These are phyloP conservation scores for Geotrichum klebahnii DNA, from an alignment of 1,139 yeast genomes.

Conservation along the genomic window DNA sequence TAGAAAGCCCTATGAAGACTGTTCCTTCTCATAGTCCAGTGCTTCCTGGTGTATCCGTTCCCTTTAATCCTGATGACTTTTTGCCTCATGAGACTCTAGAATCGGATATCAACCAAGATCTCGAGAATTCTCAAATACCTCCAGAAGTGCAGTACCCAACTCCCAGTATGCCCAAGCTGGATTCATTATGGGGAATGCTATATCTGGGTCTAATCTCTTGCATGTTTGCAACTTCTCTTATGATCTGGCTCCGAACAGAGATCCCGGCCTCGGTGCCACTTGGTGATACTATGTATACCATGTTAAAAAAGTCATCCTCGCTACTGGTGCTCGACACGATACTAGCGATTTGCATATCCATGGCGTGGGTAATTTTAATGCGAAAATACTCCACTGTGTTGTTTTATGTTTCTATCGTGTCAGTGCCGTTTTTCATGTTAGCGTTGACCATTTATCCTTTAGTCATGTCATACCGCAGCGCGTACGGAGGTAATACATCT, in stretches of 20 bases:
- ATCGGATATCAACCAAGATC: slow-evolving; percentile 14
- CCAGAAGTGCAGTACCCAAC: slow-evolving; percentile 14
- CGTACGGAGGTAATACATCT: slow-evolving; percentile 37
- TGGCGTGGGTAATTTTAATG: slow-evolving; percentile 39
- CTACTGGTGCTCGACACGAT: slow-evolving; percentile 34
- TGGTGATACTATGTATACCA: slow-evolving; percentile 38
- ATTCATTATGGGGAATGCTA: slow-evolving; percentile 35
- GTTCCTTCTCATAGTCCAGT: neutral
- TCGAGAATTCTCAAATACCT: slow-evolving; percentile 5
- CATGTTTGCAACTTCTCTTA: slow-evolving; percentile 38
- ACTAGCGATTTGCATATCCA: slow-evolving; percentile 30
- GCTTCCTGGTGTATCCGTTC: slow-evolving; percentile 21
- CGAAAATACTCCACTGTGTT: slow-evolving; percentile 35
- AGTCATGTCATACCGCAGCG: slow-evolving; percentile 38
- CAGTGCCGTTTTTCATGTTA: slow-evolving; percentile 38
- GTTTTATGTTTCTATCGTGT: slow-evolving; percentile 37
- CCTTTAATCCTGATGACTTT: slow-evolving; percentile 29
- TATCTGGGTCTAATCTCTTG: slow-evolving; percentile 34
- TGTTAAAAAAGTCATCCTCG: slow-evolving; percentile 34
- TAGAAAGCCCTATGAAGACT: slow-evolving; percentile 19
- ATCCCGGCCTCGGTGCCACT: slow-evolving; percentile 33
- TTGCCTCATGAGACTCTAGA: slow-evolving; percentile 20
- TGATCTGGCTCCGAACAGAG: slow-evolving; percentile 37
- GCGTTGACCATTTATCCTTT: slow-evolving; percentile 35
- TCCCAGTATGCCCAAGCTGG: slow-evolving; percentile 26